Base-by-base conservation (phyloP, 2,329 filamentous ascomycete genomes). In the Penicillium sp. region DNA sequence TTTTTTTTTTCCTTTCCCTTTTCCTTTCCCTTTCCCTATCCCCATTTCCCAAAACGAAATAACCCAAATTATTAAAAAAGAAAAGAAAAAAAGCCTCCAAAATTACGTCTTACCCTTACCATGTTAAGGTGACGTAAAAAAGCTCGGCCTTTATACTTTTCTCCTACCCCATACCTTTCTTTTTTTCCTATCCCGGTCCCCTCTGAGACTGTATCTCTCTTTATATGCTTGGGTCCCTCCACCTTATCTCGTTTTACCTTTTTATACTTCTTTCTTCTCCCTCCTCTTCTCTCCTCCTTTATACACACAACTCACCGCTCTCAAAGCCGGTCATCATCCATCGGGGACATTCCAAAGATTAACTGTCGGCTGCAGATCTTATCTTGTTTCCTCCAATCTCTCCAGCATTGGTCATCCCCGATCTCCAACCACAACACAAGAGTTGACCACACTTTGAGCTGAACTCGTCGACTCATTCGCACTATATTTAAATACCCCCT, bases 41-140 rank as follows among this genome's bases (percentile, higher is more conserved):
- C 50, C 50, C 56, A 63, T 38, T 35, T 33, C 55, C 53, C 38
- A 62, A 62, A 66, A 58, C 49, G 55, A 59, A 65, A 33, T 33
- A 33, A 33, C 12, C 30, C 12, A 55, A 57, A 57, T 58, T 56
- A 40, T 10, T 59, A 63, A 59, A 59, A 57, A 60, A 28, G 28
- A 61, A 51, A n/a, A n/a, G n/a, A n/a, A n/a, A n/a, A n/a, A n/a
- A n/a, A n/a, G n/a, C n/a, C n/a, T 35, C 37, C 42, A 63, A 68
- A 64, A 65, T 60, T 62, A 65, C 63, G 47, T 59, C 64, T 70
- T 67, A 67, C 62, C 65, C 65, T 53, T 63, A 60, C 37, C 22
- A n/a, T 28, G 24, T 54, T 68, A 69, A 51, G 63, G 68, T 70
- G 68, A 70, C 68, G 67, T 69, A 68, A 70, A 67, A 68, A 67